These are phyloP conservation scores for Aureobasidium lini DNA, from an alignment of 2,329 filamentous ascomycete genomes.

Conservation along the genomic window DNA sequence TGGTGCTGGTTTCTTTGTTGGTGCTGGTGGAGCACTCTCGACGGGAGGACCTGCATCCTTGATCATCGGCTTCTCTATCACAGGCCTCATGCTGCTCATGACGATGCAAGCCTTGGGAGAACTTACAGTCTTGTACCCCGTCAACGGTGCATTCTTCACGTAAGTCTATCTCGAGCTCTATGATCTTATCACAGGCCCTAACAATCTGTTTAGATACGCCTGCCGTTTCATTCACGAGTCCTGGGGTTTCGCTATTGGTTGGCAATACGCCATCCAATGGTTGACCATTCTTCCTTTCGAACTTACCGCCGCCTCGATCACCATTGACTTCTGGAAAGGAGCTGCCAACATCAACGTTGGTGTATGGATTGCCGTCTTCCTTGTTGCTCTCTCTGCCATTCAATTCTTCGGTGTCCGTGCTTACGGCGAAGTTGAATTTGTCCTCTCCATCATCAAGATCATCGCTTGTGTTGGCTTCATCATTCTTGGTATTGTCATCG, in stretches of 20 bases:
- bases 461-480: conserved; percentile 54
- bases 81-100: conserved; percentile 29
- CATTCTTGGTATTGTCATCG: conserved; percentile 54
- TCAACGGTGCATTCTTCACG: conserved; percentile 32
- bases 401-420: conserved; percentile 28
- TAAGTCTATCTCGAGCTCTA: not conserved
- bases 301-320: conserved; percentile 24
- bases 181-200: not conserved
- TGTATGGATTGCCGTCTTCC: conserved; percentile 28
- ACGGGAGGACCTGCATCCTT: conserved; percentile 35
- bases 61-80: conserved; percentile 26
- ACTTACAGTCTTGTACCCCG: conserved; percentile 31
- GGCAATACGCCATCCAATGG: conserved; percentile 27
- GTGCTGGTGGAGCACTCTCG: conserved; percentile 38
- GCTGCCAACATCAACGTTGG: conserved; percentile 21
- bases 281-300: conserved; percentile 27
- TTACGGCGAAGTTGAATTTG: conserved; percentile 25
- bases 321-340: conserved; percentile 18
- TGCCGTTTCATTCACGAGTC: conserved; percentile 39
- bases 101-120: conserved; percentile 33
- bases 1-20: conserved; percentile 46
- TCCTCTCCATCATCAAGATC: conserved; percentile 31
- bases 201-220: conserved; percentile 19
- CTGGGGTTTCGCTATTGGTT: conserved; percentile 26
- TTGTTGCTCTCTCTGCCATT: conserved; percentile 25